Evolutionary conservation across 345 rosid genomes (phyloP).

Genomic region (Camelina neglecta): DNA sequence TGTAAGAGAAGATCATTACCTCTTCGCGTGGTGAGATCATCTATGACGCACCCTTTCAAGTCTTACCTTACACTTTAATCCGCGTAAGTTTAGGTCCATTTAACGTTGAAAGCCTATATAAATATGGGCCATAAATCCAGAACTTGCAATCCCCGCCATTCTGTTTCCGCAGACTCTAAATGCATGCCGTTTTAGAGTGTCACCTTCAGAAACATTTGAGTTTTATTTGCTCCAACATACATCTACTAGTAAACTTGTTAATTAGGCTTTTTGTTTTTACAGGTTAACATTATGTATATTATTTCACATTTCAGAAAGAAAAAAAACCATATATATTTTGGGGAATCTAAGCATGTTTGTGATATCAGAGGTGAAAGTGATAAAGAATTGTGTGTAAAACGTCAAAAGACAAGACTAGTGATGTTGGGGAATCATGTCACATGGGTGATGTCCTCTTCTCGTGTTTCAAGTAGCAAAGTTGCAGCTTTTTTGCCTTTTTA

Average conservation of each 20-base stretch:
- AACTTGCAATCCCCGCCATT: neutral
- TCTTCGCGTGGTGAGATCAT: neutral
- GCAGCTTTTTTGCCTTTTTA: conserved; percentile 37
- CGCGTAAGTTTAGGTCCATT: neutral
- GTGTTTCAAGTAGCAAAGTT: conserved; percentile 34
- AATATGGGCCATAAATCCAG: neutral
- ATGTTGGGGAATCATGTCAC: conserved; percentile 46
- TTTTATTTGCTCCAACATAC: neutral
- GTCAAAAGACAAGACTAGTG: conserved; percentile 43
- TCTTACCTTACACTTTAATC: neutral
- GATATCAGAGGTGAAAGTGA: conserved; percentile 22
- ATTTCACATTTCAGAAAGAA: neutral
- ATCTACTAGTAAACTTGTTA: no score
- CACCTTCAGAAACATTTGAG: neutral
- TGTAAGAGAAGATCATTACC: neutral
- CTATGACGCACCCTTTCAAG: neutral
- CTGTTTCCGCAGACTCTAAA: neutral
- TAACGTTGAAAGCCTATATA: neutral
- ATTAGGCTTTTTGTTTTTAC: neutral
- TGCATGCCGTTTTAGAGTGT: conserved; percentile 23
- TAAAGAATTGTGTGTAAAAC: conserved; percentile 27
- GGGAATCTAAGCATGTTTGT: no score
- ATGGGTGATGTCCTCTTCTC: conserved; percentile 44
- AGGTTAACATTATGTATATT: neutral
- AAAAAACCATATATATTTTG: neutral